Conservation (phyloP, 1,284 basidiomycete species). For the Caloboletus firmus region DNA sequence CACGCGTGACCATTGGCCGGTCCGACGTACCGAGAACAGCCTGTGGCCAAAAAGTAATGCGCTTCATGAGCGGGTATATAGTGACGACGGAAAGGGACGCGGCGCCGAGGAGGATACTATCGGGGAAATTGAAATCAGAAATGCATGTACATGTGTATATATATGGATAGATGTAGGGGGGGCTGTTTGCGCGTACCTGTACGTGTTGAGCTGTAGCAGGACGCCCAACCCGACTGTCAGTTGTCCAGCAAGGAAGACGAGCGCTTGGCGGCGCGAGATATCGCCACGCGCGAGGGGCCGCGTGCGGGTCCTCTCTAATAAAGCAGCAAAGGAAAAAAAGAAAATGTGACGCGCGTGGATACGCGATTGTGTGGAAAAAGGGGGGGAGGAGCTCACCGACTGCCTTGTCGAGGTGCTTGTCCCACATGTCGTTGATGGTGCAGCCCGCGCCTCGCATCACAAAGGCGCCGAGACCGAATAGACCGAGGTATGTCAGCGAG, state of each 20-base stretch:
- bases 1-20: neutral
- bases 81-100: slow-evolving; percentile 86
- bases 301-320: slow-evolving; percentile 48
- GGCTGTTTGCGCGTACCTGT: slow-evolving; percentile 84
- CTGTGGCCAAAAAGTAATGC: slow-evolving; percentile 96
- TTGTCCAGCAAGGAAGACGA: slow-evolving; percentile 84
- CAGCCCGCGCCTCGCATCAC: slow-evolving; percentile 99
- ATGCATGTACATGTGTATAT: neutral
- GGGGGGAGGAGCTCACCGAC: slow-evolving; percentile 60
- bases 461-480: slow-evolving; percentile 90
- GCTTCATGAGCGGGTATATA: slow-evolving; percentile 97
- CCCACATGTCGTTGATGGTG: slow-evolving; percentile 99
- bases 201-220: slow-evolving; percentile 90
- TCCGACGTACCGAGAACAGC: slow-evolving; percentile 77
- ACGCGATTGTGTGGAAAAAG: neutral
- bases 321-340: neutral
- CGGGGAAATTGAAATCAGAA: too few species aligned
- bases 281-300: slow-evolving; percentile 79
- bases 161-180: neutral
- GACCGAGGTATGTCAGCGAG: slow-evolving; percentile 71
- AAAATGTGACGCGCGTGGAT: neutral
- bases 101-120: slow-evolving; percentile 88
- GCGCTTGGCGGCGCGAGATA: slow-evolving; percentile 74
- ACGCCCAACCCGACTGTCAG: slow-evolving; percentile 85
- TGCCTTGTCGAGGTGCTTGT: slow-evolving; percentile 84